Conservation (phyloP, 2,329 filamentous ascomycete genomes). For the Alternaria incomplexa region DNA sequence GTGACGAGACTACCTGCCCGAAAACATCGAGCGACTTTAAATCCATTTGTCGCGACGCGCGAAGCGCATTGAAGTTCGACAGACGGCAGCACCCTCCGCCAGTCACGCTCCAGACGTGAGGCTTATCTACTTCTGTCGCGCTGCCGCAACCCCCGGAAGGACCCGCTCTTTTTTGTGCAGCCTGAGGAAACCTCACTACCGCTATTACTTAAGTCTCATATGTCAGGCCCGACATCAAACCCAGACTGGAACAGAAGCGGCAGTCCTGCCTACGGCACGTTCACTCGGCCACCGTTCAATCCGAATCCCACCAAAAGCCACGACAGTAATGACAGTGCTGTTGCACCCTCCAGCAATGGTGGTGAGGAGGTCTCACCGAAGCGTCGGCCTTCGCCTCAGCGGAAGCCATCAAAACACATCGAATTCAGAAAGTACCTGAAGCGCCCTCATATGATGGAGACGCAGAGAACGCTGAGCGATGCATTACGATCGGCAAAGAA, state of each 20-base stretch:
- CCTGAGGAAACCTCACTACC: not conserved
- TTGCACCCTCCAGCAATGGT: conserved; percentile 21
- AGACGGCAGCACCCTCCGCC: conserved; percentile 5
- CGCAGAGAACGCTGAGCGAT: conserved; percentile 45
- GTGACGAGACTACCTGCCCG: conserved; percentile 1
- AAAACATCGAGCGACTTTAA: not conserved
- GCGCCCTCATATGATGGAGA: conserved; percentile 40
- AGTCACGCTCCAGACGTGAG: conserved; percentile 1
- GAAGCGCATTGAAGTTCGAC: not conserved
- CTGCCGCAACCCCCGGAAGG: not conserved
- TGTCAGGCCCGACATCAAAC: conserved; percentile 38
- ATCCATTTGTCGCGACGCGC: not conserved
- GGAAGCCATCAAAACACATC: conserved; percentile 36
- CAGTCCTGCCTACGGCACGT: conserved; percentile 33
- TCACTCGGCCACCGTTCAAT: conserved; percentile 24
- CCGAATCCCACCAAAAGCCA: conserved; percentile 17
- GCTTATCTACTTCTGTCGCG: conserved; percentile 7
- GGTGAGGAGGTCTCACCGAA: conserved; percentile 29
- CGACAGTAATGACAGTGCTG: conserved; percentile 27
- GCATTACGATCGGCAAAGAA: conserved; percentile 49
- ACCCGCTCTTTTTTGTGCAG: conserved; percentile 2
- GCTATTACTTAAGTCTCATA: conserved; percentile 17
- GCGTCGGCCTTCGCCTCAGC: conserved; percentile 19
- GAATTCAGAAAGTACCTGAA: conserved; percentile 41
- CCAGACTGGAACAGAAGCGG: conserved; percentile 29